Percentiles rank a stretch among this genome's conserved stretches.
Evolutionary conservation across 805 yeast species (phyloP).

Genomic region (Starmera caribaea): DNA sequence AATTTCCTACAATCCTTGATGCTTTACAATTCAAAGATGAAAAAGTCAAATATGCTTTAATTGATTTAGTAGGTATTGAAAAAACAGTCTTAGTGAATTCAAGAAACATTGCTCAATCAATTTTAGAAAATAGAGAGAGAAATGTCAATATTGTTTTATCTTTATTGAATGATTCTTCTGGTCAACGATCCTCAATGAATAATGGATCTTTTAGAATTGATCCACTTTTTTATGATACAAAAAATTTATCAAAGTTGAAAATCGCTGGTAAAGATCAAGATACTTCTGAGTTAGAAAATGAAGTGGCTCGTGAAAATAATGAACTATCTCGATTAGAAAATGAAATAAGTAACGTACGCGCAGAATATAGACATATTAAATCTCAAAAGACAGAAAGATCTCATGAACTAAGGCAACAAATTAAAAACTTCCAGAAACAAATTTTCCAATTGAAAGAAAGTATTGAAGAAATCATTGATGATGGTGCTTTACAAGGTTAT

Average conservation of each 20-base stretch:
- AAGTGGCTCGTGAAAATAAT: conserved; percentile 9
- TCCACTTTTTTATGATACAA: conserved; percentile 36
- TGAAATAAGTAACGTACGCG: not conserved
- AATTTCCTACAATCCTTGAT: conserved; percentile 46
- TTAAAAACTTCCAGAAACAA: conserved; percentile 13
- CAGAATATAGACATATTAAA: conserved; percentile 6
- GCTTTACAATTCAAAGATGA: conserved; percentile 46
- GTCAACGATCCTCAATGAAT: conserved; percentile 34
- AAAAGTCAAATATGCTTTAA: conserved; percentile 47
- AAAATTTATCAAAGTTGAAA: conserved; percentile 7
- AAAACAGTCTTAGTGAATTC: conserved; percentile 42
- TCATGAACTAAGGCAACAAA: conserved; percentile 9
- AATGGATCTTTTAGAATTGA: conserved; percentile 40
- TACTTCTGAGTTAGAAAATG: conserved; percentile 11
- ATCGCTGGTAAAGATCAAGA: conserved; percentile 3
- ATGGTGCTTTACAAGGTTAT: not conserved
- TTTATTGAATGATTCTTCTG: conserved; percentile 29
- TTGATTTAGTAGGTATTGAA: conserved; percentile 57
- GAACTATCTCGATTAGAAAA: conserved; percentile 10
- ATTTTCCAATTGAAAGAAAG: conserved; percentile 15
- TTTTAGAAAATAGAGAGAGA: conserved; percentile 24
- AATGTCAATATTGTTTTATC: conserved; percentile 36
- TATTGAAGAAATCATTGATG: not conserved
- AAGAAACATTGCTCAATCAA: conserved; percentile 39
- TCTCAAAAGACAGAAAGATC: conserved; percentile 2